Evolutionary conservation across 345 rosid genomes (phyloP).

Genomic region (Lagerstroemia speciosa): DNA sequence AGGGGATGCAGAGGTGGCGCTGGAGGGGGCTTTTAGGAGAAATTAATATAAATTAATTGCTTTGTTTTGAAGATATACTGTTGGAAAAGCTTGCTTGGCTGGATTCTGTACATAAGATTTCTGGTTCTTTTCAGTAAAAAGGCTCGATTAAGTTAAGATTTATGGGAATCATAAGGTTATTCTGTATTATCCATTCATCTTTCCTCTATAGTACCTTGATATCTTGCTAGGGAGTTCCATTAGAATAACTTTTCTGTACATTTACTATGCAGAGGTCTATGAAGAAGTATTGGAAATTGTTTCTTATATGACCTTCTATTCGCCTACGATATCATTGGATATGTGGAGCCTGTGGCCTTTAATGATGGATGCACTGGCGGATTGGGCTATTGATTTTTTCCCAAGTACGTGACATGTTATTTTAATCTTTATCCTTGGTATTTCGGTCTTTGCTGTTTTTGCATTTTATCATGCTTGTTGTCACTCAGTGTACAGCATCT

Average conservation of each 20-base stretch:
- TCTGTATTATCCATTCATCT: not conserved
- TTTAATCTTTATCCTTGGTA: not conserved
- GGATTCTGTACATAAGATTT: not conserved
- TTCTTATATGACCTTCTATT: constrained; percentile 95
- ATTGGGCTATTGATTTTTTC: constrained; percentile 98
- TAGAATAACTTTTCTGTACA: not conserved
- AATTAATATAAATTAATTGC: not conserved
- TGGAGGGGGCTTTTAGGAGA: not conserved
- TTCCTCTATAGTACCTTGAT: not conserved
- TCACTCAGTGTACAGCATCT: not conserved
- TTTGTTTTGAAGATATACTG: not conserved
- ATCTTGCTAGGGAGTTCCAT: not conserved
- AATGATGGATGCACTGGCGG: constrained; percentile 85
- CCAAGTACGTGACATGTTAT: constrained; percentile 42
- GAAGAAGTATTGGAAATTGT: constrained; percentile 99
- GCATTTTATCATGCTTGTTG: not conserved
- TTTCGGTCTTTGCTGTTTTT: not conserved
- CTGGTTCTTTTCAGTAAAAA: not conserved
- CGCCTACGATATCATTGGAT: constrained; percentile 81
- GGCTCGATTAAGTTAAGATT: not conserved
- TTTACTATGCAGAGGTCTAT: constrained; percentile 71
- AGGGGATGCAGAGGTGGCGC: not conserved
- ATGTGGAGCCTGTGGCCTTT: constrained; percentile 99
- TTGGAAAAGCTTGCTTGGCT: not conserved
- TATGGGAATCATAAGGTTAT: not conserved